Percentiles rank a stretch among this genome's conserved stretches.
phyloP scores from a whole-genome alignment of 2,329 filamentous ascomycete species.

The Neofusicoccum parvum region DNA sequence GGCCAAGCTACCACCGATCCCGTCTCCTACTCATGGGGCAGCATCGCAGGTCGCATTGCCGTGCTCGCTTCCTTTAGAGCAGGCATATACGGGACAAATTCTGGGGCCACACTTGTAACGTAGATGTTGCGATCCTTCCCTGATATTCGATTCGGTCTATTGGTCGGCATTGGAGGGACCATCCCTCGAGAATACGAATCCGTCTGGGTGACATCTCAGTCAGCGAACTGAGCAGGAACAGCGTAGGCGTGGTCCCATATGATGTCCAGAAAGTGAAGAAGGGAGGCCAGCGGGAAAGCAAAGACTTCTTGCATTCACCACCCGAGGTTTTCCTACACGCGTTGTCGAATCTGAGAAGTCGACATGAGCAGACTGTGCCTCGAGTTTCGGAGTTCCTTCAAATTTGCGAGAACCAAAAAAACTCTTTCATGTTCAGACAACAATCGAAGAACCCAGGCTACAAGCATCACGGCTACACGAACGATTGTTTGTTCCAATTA shows the following conservation, averaged over 20 bases:
- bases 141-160: background rate
- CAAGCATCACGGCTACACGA: no score
- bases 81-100: background rate
- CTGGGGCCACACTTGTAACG: background rate
- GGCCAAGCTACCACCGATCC: background rate
- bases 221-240: background rate
- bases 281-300: background rate
- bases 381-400: background rate
- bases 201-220: background rate
- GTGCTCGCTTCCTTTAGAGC: background rate
- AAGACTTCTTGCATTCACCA: background rate
- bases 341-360: background rate
- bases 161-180: background rate
- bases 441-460: no score
- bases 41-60: background rate
- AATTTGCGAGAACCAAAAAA: background rate
- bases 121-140: background rate
- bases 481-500: no score
- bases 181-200: background rate
- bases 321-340: conserved; percentile 11
- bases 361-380: background rate
- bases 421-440: background rate
- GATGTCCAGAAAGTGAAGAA: background rate
- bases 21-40: background rate
- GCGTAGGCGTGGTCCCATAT: background rate